Conservation (phyloP, 2,329 filamentous ascomycete species). For the Pseudogymnoascus sp. region DNA sequence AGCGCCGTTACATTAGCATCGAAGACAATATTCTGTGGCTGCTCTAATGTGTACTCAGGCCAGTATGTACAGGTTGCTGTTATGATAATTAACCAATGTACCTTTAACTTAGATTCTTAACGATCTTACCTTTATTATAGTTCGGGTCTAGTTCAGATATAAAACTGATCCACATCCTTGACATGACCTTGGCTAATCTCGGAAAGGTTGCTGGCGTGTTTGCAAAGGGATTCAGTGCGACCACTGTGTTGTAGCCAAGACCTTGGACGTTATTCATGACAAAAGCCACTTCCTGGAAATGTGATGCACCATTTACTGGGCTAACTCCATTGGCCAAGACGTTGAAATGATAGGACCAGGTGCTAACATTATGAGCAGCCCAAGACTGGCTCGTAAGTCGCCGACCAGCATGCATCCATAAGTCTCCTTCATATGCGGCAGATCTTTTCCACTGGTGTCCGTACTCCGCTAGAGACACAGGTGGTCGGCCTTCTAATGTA, state of each 20-base stretch:
- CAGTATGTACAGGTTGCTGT: conserved; percentile 28
- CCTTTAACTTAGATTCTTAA: not conserved
- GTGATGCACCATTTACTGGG: conserved; percentile 38
- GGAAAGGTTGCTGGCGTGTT: conserved; percentile 15
- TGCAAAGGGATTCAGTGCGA: conserved; percentile 17
- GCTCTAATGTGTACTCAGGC: conserved; percentile 37
- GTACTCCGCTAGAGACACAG: conserved; percentile 25
- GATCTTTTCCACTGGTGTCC: conserved; percentile 47
- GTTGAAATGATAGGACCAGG: conserved; percentile 58
- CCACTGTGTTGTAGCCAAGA: conserved; percentile 18
- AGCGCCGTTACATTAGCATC: conserved; percentile 38
- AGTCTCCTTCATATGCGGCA: conserved; percentile 48
- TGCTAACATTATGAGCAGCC: conserved; percentile 39
- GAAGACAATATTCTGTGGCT: conserved; percentile 41
- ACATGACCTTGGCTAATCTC: conserved; percentile 18
- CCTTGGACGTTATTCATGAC: conserved; percentile 29
- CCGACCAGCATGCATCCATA: conserved; percentile 47
- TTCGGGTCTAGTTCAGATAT: conserved; percentile 21
- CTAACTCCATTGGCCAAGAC: conserved; percentile 40
- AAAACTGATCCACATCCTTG: conserved; percentile 22
- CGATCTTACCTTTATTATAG: conserved; percentile 15
- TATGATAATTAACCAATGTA: not conserved
- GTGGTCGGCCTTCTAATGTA: conserved; percentile 17
- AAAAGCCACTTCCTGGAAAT: conserved; percentile 42
- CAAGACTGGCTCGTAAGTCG: conserved; percentile 46